These are phyloP conservation scores for Cystobasidium sp. DNA, from an alignment of 1,284 basidiomycete species.

Conservation along the genomic window DNA sequence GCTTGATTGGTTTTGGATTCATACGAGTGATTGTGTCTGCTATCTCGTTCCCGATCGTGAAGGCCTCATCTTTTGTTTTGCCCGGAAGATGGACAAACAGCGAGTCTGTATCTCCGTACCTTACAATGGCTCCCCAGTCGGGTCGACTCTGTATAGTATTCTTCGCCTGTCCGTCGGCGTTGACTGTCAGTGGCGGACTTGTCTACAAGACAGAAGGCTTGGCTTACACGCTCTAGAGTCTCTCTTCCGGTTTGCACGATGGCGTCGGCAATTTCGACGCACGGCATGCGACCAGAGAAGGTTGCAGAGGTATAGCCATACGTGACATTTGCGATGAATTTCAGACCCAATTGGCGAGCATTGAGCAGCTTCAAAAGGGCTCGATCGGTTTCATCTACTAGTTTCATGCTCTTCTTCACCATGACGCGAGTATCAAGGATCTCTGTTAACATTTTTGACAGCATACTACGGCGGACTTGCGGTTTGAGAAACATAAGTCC, in stretches of 20 bases:
- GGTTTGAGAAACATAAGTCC: constrained; percentile 92
- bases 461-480: constrained; percentile 77
- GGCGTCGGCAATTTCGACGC: constrained; percentile 95
- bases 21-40: constrained; percentile 80
- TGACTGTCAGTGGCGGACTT: background rate
- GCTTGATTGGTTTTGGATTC: constrained; percentile 89
- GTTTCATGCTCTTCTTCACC: constrained; percentile 95
- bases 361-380: constrained; percentile 74
- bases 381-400: constrained; percentile 65
- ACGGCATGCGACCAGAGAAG: constrained; percentile 96
- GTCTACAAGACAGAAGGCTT: background rate
- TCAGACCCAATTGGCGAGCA: constrained; percentile 84
- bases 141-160: constrained; percentile 73
- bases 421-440: constrained; percentile 95
- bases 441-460: constrained; percentile 90
- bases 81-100: constrained; percentile 88
- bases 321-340: constrained; percentile 83
- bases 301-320: constrained; percentile 94
- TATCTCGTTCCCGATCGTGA: constrained; percentile 88
- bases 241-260: constrained; percentile 96
- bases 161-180: constrained; percentile 69
- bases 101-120: constrained; percentile 99
- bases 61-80: constrained; percentile 89
- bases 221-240: constrained; percentile 82
- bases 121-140: constrained; percentile 88